Evolutionary conservation across 768 basidiomycete species (phyloP).

Genomic region (Suillus spraguei): DNA sequence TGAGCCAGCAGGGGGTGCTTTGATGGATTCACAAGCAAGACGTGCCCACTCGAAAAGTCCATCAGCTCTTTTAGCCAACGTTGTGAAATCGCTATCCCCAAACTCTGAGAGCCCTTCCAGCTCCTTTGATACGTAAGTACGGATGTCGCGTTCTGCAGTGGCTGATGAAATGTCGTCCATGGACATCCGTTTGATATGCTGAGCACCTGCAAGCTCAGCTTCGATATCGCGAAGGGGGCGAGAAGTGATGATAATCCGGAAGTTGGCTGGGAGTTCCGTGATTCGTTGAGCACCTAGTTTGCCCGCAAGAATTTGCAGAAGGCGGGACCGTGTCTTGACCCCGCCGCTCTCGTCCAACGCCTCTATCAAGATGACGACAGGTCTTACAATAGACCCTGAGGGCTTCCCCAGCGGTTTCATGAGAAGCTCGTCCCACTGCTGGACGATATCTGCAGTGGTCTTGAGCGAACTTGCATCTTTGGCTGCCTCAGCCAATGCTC

Average conservation of each 20-base stretch:
- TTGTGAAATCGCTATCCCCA: neutral
- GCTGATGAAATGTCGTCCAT: neutral
- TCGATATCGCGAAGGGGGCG: too few relatives aligned
- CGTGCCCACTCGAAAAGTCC: neutral
- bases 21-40: neutral
- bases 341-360: conserved; percentile 22
- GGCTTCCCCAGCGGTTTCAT: conserved; percentile 13
- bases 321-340: neutral
- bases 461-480: neutral
- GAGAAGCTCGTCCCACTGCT: conserved; percentile 22
- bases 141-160: neutral
- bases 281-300: neutral
- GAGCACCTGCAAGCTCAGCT: too few relatives aligned
- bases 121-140: neutral
- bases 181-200: neutral
- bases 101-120: neutral
- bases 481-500: neutral
- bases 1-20: neutral
- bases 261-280: conserved; percentile 9
- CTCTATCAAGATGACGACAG: conserved; percentile 28
- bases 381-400: conserved; percentile 15
- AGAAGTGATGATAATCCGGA: conserved; percentile 15
- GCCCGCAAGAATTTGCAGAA: conserved; percentile 17
- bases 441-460: neutral
- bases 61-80: neutral